Percentiles rank a stretch among this genome's conserved stretches.
These are phyloP conservation scores for Ogataea methanolica DNA, from an alignment of 805 yeast species.

Conservation along the genomic window DNA sequence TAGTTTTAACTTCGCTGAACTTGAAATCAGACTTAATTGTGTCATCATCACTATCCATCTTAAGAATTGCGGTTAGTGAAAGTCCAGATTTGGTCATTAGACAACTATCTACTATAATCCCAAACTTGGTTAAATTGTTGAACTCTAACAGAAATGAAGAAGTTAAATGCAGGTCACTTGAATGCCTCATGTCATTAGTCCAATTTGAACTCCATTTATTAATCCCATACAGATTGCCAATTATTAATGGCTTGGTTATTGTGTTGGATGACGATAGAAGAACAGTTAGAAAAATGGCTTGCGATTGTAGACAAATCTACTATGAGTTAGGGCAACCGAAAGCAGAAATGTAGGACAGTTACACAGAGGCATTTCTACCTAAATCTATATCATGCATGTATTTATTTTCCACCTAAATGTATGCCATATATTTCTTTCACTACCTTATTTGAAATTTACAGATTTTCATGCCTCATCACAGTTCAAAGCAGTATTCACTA, in stretches of 20 bases:
- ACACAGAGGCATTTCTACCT: neutral
- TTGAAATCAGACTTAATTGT: constrained; percentile 16
- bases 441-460: too few species aligned
- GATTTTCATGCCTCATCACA: too few species aligned
- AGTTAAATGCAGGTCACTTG: constrained; percentile 54
- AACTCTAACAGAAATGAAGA: constrained; percentile 26
- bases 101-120: constrained; percentile 55
- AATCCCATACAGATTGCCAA: constrained; percentile 45
- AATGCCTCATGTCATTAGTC: constrained; percentile 50
- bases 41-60: constrained; percentile 22
- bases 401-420: neutral
- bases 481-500: too few species aligned
- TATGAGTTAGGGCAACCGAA: constrained; percentile 44
- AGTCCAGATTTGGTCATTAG: constrained; percentile 46
- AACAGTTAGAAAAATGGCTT: constrained; percentile 67
- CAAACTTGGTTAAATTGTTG: constrained; percentile 42
- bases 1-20: constrained; percentile 58
- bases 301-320: constrained; percentile 74
- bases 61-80: constrained; percentile 42
- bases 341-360: constrained; percentile 1
- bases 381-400: neutral
- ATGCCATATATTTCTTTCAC: too few species aligned
- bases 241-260: constrained; percentile 43
- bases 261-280: constrained; percentile 74
- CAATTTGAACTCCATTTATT: constrained; percentile 37